Base-by-base conservation (phyloP, 306 rosid species). In the Sophora flavescens region DNA sequence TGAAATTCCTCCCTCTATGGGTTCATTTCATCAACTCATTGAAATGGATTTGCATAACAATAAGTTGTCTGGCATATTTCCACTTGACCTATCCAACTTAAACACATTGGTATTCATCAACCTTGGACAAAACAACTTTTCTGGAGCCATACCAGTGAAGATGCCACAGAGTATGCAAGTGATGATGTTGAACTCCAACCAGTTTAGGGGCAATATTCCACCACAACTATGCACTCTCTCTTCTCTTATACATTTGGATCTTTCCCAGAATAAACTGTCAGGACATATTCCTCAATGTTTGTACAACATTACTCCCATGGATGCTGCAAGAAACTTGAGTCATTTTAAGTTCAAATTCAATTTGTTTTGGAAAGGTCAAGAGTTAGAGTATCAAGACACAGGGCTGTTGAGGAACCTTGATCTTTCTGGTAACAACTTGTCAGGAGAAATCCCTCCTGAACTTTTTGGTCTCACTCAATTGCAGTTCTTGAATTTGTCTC, bases 1-100 rank as follows among this genome's bases (percentile, higher is more conserved):
- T 59, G 76, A 59, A 68, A 2, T 78, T 41, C 76, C 82, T 47
- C 41, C 53, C 10, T 78, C 82, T 44, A 78, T 78, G 62, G 70
- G 5, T 8, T 47, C 70, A 4, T 68, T 78, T 3, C 18, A 9
- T 15, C 32, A 68, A 18, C 76, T 68, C 35, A 33, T 33, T 8
- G 2, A 0, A 33, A 1, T 78, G 54, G 62, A 78, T 68, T 47
- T 78, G 42, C 30, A 18, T 4, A 14, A 78, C 63, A 78, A 78
- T 50, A 47, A 5, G 14, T 68, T 78, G 42, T 68, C 60, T 33
- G 82, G 82, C 6, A 22, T 47, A 5, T 68, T 78, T 47, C 61
- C 82, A 13, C 5, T 57, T 14, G 75, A 70, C 30, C 52, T 78
- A 6, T 33, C 75, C 47, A 68, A 68, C 44, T 7, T 33, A 22